Conservation (phyloP, 2,329 filamentous ascomycete species). For the Apiospora koreana region DNA sequence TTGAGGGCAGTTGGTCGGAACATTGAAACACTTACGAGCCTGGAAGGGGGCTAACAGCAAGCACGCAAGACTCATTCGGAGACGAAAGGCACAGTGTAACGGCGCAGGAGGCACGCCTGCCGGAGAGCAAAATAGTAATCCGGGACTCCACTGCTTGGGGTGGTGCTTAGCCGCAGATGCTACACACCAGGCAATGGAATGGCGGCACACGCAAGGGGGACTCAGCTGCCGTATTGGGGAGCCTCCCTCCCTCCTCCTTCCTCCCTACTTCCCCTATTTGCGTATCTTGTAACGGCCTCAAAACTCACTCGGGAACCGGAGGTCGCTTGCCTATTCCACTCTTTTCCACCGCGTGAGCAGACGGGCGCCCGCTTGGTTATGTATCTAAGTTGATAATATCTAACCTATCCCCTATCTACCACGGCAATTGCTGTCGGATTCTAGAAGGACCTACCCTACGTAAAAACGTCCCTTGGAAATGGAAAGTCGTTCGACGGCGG, state of each 20-base stretch:
- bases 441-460: background rate
- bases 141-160: background rate
- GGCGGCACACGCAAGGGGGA: background rate
- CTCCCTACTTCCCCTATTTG: too few species aligned
- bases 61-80: background rate
- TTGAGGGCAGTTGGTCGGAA: background rate
- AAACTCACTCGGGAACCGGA: background rate
- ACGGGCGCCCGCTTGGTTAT: background rate
- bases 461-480: background rate
- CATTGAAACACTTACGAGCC: background rate
- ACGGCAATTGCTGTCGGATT: background rate
- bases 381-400: background rate
- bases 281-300: background rate
- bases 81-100: background rate
- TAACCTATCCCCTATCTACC: background rate
- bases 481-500: background rate
- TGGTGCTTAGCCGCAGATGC: background rate
- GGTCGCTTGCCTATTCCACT: background rate
- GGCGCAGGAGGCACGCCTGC: background rate
- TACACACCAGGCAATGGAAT: background rate
- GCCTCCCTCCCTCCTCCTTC: background rate
- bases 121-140: background rate
- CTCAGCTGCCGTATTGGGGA: background rate
- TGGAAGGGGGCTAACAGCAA: background rate
- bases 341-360: background rate